phyloP scores from a whole-genome alignment of 129 eudicot species.

The Ambrosia trifida region DNA sequence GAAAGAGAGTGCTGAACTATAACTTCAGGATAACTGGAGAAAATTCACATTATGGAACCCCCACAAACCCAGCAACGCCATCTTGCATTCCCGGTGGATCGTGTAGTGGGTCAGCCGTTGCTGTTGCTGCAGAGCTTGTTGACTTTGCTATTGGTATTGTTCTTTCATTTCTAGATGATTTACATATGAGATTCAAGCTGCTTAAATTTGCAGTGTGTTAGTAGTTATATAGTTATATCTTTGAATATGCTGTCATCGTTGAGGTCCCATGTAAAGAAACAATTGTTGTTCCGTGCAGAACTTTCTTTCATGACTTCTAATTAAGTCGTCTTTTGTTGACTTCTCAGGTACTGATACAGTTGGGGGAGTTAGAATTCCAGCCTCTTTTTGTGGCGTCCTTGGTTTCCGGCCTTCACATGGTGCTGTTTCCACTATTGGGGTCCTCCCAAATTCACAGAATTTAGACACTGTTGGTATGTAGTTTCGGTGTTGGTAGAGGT shows the following conservation, averaged over 20 bases:
- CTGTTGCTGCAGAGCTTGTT: slow-evolving; percentile 76
- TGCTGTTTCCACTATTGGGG: slow-evolving; percentile 67
- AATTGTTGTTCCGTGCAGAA: background rate
- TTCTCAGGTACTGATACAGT: slow-evolving; percentile 73
- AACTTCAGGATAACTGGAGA: slow-evolving; percentile 82
- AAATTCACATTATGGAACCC: slow-evolving; percentile 83
- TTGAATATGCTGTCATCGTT: no score
- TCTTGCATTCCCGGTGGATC: slow-evolving; percentile 88
- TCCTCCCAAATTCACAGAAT: slow-evolving; percentile 81
- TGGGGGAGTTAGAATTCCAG: slow-evolving; percentile 80
- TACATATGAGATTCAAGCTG: slow-evolving; percentile 11
- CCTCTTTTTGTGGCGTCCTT: slow-evolving; percentile 81
- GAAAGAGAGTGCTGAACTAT: slow-evolving; percentile 32
- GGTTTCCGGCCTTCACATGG: slow-evolving; percentile 97
- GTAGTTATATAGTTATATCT: no score
- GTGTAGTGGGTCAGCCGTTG: slow-evolving; percentile 90
- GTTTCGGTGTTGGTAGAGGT: slow-evolving; percentile 25
- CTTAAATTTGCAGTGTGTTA: no score
- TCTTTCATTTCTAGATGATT: slow-evolving; percentile 7
- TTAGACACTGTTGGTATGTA: slow-evolving; percentile 92
- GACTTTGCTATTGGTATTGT: slow-evolving; percentile 87
- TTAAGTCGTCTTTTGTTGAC: background rate
- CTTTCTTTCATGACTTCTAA: no score
- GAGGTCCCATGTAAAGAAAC: background rate
- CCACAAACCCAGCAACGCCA: slow-evolving; percentile 70